Evolutionary conservation across 345 rosid species (phyloP).

Genomic region (Corchorus olitorius): DNA sequence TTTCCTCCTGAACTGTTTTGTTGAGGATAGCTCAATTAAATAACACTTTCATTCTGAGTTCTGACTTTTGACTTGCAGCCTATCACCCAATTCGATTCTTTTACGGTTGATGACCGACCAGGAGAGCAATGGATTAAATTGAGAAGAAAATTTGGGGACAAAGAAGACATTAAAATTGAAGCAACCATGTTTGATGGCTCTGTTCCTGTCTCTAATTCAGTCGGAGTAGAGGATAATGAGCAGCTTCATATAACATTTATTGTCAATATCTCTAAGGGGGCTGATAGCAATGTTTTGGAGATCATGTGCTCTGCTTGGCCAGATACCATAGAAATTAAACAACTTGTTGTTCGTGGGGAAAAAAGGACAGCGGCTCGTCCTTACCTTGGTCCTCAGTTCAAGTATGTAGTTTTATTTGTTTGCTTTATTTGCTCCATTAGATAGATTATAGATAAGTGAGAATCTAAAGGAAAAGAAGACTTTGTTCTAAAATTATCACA

Average conservation of each 20-base stretch:
- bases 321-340: constrained; percentile 59
- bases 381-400: constrained; percentile 75
- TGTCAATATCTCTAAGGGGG: constrained; percentile 67
- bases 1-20: not conserved
- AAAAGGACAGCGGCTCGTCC: constrained; percentile 31
- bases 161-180: constrained; percentile 78
- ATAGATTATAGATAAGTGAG: constrained; percentile 7
- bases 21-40: not conserved
- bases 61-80: constrained; percentile 47
- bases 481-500: constrained; percentile 3
- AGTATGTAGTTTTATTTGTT: constrained; percentile 42
- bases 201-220: constrained; percentile 45
- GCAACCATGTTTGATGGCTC: constrained; percentile 88
- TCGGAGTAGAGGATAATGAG: constrained; percentile 35
- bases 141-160: constrained; percentile 56
- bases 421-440: constrained; percentile 11
- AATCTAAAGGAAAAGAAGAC: constrained; percentile 3
- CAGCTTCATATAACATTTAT: constrained; percentile 71
- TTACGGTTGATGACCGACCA: constrained; percentile 58
- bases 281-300: constrained; percentile 53
- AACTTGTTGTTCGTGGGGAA: constrained; percentile 48
- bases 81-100: constrained; percentile 46
- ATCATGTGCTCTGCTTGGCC: constrained; percentile 88
- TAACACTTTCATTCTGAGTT: not conserved
- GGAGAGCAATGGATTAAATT: constrained; percentile 89